A percentile compares a stretch with the other conserved stretches of the same genome.
Evolutionary conservation across 2,329 filamentous ascomycete species (phyloP).

Genomic region (Pyricularia sp.): DNA sequence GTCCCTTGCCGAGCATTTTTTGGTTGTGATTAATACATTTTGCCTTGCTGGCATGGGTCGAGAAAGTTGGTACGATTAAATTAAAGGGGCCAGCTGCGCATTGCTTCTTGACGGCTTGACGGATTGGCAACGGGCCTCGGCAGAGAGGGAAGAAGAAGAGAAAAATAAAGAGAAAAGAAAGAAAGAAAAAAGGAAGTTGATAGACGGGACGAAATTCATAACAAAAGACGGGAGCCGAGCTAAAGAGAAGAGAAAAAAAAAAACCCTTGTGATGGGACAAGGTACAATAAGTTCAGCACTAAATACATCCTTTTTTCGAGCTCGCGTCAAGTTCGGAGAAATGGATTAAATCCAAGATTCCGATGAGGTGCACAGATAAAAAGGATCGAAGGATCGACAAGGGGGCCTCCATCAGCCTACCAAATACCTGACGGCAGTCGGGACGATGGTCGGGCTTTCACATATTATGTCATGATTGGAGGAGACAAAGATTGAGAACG

Average conservation of each 20-base stretch:
- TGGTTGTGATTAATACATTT: not conserved
- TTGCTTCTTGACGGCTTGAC: not conserved
- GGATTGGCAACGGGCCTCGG: not conserved
- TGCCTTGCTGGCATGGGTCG: not conserved
- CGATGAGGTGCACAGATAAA: not conserved
- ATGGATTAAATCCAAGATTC: not conserved
- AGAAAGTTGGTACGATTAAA: not conserved
- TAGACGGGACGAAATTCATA: not conserved
- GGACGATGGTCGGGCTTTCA: not conserved
- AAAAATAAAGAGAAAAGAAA: not conserved
- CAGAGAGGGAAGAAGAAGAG: not conserved
- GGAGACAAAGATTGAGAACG: not conserved
- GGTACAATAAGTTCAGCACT: not conserved
- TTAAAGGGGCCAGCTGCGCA: not conserved
- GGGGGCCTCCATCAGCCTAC: not conserved
- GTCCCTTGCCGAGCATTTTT: not conserved
- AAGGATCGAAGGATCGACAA: not conserved
- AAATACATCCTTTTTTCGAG: not conserved
- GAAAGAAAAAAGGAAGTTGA: not conserved
- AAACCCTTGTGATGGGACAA: not conserved
- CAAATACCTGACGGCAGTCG: not conserved
- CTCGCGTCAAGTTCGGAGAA: not conserved
- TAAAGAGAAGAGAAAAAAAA: not conserved
- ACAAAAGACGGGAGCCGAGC: not conserved
- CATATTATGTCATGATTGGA: not conserved